These are phyloP conservation scores for Vaccinium myrtillus DNA, from an alignment of 148 eudicot genomes.

Conservation along the genomic window DNA sequence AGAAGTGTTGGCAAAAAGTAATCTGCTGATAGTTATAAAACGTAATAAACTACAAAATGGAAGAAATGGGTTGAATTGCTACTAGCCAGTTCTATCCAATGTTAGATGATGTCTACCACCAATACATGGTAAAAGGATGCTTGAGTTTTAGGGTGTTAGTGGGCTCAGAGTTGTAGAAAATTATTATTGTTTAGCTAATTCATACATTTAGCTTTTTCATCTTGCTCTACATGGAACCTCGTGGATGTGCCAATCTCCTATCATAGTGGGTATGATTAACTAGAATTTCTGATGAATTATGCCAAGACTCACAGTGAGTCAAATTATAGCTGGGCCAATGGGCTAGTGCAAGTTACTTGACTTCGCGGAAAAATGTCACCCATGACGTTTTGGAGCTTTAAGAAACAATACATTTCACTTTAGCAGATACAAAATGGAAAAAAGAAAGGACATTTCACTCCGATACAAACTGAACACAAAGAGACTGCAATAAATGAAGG, in stretches of 20 bases:
- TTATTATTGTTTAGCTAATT: neutral
- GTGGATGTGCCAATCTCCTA: neutral
- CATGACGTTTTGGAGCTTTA: neutral
- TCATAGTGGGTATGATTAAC: neutral
- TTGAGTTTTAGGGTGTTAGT: neutral
- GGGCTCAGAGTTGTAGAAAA: neutral
- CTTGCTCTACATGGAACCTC: neutral
- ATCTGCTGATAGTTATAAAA: neutral
- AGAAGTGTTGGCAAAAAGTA: neutral
- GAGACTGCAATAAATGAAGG: slow-evolving; percentile 9
- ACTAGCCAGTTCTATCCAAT: neutral
- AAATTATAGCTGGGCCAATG: neutral
- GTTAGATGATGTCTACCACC: neutral
- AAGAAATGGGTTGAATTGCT: neutral
- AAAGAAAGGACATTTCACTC: neutral
- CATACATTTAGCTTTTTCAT: neutral
- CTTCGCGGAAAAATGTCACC: neutral
- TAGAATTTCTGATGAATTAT: neutral
- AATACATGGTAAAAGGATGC: neutral
- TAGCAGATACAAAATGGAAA: neutral
- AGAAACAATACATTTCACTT: neutral
- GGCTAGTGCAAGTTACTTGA: neutral
- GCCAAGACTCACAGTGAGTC: neutral
- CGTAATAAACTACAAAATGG: neutral
- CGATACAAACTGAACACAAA: neutral